Evolutionary conservation across 306 rosid species (phyloP).

Genomic region (Malus fusca): DNA sequence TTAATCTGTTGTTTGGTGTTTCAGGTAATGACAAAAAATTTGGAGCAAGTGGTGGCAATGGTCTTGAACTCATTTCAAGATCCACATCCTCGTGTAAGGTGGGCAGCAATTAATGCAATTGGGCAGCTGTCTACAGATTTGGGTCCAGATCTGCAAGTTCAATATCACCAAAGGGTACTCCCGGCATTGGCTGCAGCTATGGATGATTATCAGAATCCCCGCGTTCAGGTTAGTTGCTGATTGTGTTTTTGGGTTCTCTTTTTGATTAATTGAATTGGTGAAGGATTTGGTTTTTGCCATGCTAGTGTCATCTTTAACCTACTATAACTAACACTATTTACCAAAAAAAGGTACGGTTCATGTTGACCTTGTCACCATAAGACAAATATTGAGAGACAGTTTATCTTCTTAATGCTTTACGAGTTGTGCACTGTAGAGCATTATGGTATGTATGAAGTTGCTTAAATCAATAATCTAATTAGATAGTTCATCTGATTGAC

Average conservation of each 20-base stretch:
- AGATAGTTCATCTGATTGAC: background rate
- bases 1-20: background rate
- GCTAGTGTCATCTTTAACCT: background rate
- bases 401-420: background rate
- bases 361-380: background rate
- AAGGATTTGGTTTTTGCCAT: background rate
- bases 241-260: background rate
- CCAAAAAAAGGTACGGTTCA: background rate
- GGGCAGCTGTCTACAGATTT: constrained; percentile 95
- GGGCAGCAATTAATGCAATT: constrained; percentile 98
- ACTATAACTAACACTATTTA: background rate
- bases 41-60: constrained; percentile 99
- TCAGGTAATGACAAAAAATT: constrained; percentile 85
- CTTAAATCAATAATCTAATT: background rate
- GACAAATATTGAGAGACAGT: background rate
- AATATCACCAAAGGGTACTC: constrained; percentile 75
- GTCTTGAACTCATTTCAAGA: constrained; percentile 85
- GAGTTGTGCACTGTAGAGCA: background rate
- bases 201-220: constrained; percentile 97
- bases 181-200: constrained; percentile 87
- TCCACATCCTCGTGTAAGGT: constrained; percentile 96
- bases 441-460: background rate
- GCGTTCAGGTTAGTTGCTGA: constrained; percentile 67
- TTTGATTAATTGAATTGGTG: background rate
- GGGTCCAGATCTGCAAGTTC: constrained; percentile 95